Evolutionary conservation across 1,284 basidiomycete genomes (phyloP).

Genomic region (Trichosporon asahii): DNA sequence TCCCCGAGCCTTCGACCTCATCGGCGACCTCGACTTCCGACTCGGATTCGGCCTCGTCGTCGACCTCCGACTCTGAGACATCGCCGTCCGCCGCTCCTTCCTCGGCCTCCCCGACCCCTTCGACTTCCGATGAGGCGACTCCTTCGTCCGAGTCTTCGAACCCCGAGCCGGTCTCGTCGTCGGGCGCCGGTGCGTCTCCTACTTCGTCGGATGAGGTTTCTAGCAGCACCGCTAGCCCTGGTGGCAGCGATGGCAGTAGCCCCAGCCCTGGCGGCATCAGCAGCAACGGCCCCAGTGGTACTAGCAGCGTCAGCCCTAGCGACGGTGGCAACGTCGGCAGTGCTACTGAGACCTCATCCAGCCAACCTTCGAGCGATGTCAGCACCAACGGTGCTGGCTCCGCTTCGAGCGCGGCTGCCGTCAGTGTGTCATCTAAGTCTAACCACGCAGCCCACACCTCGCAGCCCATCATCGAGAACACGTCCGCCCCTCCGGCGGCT

Average conservation of each 20-base stretch:
- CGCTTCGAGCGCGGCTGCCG: background rate
- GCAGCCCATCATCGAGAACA: background rate
- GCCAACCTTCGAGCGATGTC: background rate
- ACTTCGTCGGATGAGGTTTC: background rate
- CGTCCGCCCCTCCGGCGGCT: background rate
- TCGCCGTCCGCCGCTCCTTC: background rate
- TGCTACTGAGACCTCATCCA: background rate
- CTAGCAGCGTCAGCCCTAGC: background rate
- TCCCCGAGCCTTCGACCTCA: background rate
- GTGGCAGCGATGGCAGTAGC: background rate
- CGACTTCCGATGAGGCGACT: background rate
- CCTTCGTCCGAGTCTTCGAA: background rate
- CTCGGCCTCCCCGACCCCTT: background rate
- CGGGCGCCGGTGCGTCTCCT: slow-evolving; percentile 3
- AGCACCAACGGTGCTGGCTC: background rate
- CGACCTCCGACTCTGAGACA: background rate
- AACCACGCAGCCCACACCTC: background rate
- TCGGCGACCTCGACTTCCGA: background rate
- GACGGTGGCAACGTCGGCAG: background rate
- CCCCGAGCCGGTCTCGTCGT: background rate
- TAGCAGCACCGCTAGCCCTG: background rate
- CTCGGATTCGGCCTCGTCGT: background rate
- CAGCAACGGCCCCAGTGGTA: background rate
- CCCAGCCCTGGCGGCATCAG: background rate
- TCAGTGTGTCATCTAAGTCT: background rate